Base-by-base conservation (phyloP, 2,329 filamentous ascomycete species). In the Fusarium haematococcum region DNA sequence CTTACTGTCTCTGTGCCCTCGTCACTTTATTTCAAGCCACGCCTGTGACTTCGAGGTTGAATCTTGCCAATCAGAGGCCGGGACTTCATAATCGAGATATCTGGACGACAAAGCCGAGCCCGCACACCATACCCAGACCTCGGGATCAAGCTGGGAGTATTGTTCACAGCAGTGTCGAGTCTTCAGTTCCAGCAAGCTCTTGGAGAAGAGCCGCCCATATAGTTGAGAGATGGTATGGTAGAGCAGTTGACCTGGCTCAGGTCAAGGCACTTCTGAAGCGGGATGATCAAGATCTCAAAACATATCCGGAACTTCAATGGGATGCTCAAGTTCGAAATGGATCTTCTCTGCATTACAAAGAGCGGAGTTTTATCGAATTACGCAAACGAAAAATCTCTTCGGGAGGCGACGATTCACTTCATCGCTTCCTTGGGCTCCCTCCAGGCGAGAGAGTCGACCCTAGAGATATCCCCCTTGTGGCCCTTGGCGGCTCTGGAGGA, bases 11-110 rank as follows among this genome's bases (percentile, higher is more conserved):
- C 0, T 78, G 76, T 18, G 75, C 71, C 13, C 35, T 78, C 10
- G 70, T 78, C 11, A 68, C 73, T 5, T 65, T 78, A 1, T 74
- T 75, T 2, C 71, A 78, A 64, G 66, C 76, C 2, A 74, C 77
- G 0, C 75, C 77, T 0, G 54, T 78, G 1, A 69, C 77, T 16
- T 78, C 76, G 1, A 57, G 67, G 7, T 35, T 76, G 5, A 52
- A 33, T 6, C n/a, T 68, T 7, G 35, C 52, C 18, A 56, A 64
- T 9, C 43, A 25, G 0, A 8, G 16, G 4, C 37, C 56, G 1
- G 37, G 39, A 0, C 58, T 74, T 35, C 50, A 30, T 2, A 71
- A 27, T 6, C 68, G 56, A 0, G 43, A 11, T 6, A 11, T 39
- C 1, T 27, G 66, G n/a, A 56, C 43, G 1, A 25, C 41, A 20